Evolutionary conservation across 2,329 filamentous ascomycete genomes (phyloP), one percentile per base, ranked within the genome.

Genomic region (Trichoderma koningii): DNA sequence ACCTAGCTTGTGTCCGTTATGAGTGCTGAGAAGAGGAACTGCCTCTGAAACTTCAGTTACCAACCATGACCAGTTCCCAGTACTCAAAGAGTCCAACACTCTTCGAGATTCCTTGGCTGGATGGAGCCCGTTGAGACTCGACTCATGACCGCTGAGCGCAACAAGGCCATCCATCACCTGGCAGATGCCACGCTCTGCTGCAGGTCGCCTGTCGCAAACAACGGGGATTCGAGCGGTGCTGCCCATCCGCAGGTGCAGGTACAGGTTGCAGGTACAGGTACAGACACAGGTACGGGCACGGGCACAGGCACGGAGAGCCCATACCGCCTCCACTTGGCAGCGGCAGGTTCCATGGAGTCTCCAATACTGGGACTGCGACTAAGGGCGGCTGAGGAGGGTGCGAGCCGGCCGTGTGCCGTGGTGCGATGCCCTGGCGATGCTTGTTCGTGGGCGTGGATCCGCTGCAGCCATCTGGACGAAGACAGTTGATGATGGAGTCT

Each of bases 201-300:
- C 45, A 60, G 56, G 44, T 60, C 56, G 56, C 56, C 56, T 60
- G 56, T 41, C 45, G 56, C 56, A 60, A 60, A 60, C 56, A 60
- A 60, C n/a, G 28, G 44, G 41, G 30, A 51, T 17, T 51, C 48
- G 26, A 23, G 30, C 12, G 30, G 52, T 42, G 52, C 52, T 41
- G 41, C 47, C 21, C 3, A 44, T 17, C 21, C 21, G 21, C 21
- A 23, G 21, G 21, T 23, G 5, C 15, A 4, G 9, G n/a, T 26
- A 17, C 17, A 52, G 28, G 26, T 6, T 6, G 15, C 30, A 50
- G 47, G 47, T 50, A n/a, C 47, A 50, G 21, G 47, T 50, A 26
- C 21, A 28, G 47, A 3, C 17, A 45, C 47, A 50, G 47, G 47
- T 50, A 50, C 21, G n/a, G 48, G 48, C 28, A 52, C 51, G 38